Base-by-base conservation (phyloP, 768 basidiomycete species). In the Agrocybe chaxingu region DNA sequence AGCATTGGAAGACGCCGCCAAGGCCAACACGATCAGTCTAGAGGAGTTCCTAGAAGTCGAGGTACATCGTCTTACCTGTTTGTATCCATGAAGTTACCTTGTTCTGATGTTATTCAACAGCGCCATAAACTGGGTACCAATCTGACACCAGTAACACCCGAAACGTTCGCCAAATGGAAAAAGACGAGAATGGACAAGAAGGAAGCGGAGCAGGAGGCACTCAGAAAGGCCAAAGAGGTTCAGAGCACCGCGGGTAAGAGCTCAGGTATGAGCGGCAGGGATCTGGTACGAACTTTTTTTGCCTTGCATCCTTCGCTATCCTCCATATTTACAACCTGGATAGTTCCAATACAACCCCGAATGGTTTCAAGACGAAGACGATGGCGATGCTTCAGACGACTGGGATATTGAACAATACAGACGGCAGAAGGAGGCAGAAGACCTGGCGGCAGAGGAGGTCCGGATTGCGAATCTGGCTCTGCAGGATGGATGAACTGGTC, bases 41-140 rank as follows among this genome's bases (percentile, higher is more conserved):
- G 97, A 98, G 65, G 97, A 98, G 58, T 99, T 99, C 75, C 66
- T 99, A 50, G 97, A 99, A 72, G 92, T 92, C 44, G 96, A 98
- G 85, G 94, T 93, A 58, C 48, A 16, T 16, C 16, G 76, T 59
- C 24, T 44, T 16, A 41, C 40, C 18, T n/a, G n/a, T 19, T 31
- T 44, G 52, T 18, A 9, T 18, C 58, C 46, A 33, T 34, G 24
- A 24, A 24, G 24, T 24, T 24, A 24, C 24, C 24, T 37, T 39
- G 6, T 35, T 24, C 44, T 36, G 45, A 30, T 41, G 30, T 37
- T 24, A 29, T 3, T 12, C 36, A 46, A 38, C 58, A 96, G 92
- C 85, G 97, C 48, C 96, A 98, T 72, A 98, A 97, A 78, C 77
- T 99, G 18, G 92, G 92, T 29, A 30, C 82, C 10, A 90, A 89